A percentile compares a stretch with the other conserved stretches of the same genome.
These are phyloP conservation scores for Zygosaccharomyces gambellarensis DNA, from an alignment of 805 yeast species.

Conservation along the genomic window DNA sequence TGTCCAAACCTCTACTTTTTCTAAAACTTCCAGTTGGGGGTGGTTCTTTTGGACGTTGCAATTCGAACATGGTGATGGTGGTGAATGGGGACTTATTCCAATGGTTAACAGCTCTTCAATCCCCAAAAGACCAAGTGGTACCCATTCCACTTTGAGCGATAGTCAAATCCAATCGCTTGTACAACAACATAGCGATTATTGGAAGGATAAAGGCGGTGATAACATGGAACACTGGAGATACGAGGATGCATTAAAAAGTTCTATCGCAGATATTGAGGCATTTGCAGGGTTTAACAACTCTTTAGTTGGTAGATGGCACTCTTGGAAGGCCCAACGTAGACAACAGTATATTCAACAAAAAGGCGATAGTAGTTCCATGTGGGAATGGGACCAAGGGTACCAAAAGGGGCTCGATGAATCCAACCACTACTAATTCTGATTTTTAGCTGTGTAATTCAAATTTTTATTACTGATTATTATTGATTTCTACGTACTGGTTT, in stretches of 20 bases:
- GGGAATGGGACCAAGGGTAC: slow-evolving; percentile 93
- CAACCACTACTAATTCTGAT: slow-evolving; percentile 43
- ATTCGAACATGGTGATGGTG: slow-evolving; percentile 85
- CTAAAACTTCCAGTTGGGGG: slow-evolving; percentile 59
- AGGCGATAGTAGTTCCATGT: slow-evolving; percentile 54
- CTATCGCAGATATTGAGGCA: slow-evolving; percentile 65
- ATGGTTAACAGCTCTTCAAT: slow-evolving; percentile 63
- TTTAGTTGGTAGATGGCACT: slow-evolving; percentile 63
- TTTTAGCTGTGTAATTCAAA: slow-evolving; percentile 56
- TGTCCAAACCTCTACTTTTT: slow-evolving; percentile 45
- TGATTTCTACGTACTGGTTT: background rate
- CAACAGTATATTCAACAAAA: slow-evolving; percentile 53
- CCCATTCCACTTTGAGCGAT: slow-evolving; percentile 29
- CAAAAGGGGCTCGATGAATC: slow-evolving; percentile 48
- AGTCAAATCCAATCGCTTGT: slow-evolving; percentile 27
- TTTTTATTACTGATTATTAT: slow-evolving; percentile 33
- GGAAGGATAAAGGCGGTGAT: slow-evolving; percentile 58
- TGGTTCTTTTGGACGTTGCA: slow-evolving; percentile 87
- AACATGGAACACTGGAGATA: slow-evolving; percentile 77
- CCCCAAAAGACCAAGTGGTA: slow-evolving; percentile 31
- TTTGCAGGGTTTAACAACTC: slow-evolving; percentile 70
- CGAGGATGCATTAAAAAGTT: slow-evolving; percentile 71
- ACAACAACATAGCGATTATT: slow-evolving; percentile 56
- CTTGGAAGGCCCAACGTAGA: slow-evolving; percentile 63
- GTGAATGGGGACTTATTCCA: slow-evolving; percentile 91